Base-by-base conservation (phyloP, 495 filamentous ascomycete genomes). In the Penicillium longicatenatum region DNA sequence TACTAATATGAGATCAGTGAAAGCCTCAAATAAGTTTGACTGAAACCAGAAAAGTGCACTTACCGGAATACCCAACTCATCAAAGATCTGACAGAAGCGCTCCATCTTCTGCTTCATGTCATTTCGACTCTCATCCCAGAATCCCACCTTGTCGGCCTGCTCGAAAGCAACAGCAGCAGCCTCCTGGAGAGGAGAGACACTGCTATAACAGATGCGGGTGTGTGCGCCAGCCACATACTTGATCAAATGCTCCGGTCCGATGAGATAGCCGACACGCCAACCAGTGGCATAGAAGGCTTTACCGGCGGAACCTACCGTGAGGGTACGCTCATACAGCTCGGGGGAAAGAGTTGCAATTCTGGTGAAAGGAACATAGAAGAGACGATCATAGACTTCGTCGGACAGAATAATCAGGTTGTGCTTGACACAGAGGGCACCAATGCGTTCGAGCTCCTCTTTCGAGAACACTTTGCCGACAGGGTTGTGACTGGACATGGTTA, bases 261-360 rank as follows among this genome's bases (percentile, higher is more conserved):
- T 95, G 16, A 98, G 79, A 84, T 92, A 98, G 64, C 91, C 92
- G 3, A 98, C 95, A 52, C 94, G 86, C 94, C 94, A 98, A 37
- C 94, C 94, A 0, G 94, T 98, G 47, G 89, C 89, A 64, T 98
- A 98, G 76, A 98, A 98, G 73, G 94, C 95, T 78, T 98, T 98
- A 56, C 94, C 94, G 6, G 91, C 94, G 3, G 90, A 95, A 29
- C 95, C 93, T 41, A 97, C 94, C 3, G 93, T 97, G 33, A 98
- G 75, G 17, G 94, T 98, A 35, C 92, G 84, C 55, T 85, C 84
- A 54, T 88, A 91, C 39, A 97, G 86, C 65, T 96, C 91, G 0
- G 90, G 89, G 0, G 90, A 93, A 20, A 98, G 75, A 0, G 93
- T 96, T 11, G 88, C 92, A 55, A 96, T 89, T 61, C 94, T 83